Base-by-base conservation (phyloP, 345 rosid genomes). In the Orychophragmus violaceus region DNA sequence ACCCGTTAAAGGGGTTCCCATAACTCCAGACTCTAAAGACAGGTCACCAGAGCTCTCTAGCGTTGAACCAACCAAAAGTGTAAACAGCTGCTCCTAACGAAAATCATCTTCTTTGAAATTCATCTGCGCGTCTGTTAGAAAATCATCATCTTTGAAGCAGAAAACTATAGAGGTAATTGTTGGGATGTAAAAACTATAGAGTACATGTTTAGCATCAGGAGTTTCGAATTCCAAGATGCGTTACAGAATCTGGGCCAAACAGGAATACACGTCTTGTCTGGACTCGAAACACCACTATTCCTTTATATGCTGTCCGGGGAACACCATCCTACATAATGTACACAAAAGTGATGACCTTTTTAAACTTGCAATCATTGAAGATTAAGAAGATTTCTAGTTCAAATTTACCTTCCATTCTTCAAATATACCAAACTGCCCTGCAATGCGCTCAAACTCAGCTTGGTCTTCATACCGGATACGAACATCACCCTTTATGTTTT, bases 251-350 rank as follows among this genome's bases (percentile, higher is more conserved):
- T 6, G 88, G 87, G 54, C 88, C 88, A 36, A 90, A 85, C 35
- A 94, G 85, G 77, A 88, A 88, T 58, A 94, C 66, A 12, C 93
- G 85, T 64, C 80, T 81, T 68, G 85, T 74, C 33, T 83, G 90
- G 77, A 79, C 59, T 28, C 95, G 80, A 80, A 90, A 88, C 72
- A 85, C 87, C 63, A 94, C 96, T 19, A 86, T 77, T 75, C 99
- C 97, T 79, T 90, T 90, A 75, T 88, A 90, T 62, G 99, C 89
- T 66, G 96, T 81, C 75, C 99, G 88, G 24, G 97, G 97, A 36
- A 94, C 79, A 79, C 99, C 99, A 65, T 94, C 99, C 99, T 94
- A 69, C 23, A 58, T 44, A 57, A 71, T 46, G 4, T 23, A 60
- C 56, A 41, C 19, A 66, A 58, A 41, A 14, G 29, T 58, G 59